A percentile compares a stretch with the other conserved stretches of the same genome.
Conservation (phyloP, 1,139 yeast species). For the Yarrowia galli region DNA sequence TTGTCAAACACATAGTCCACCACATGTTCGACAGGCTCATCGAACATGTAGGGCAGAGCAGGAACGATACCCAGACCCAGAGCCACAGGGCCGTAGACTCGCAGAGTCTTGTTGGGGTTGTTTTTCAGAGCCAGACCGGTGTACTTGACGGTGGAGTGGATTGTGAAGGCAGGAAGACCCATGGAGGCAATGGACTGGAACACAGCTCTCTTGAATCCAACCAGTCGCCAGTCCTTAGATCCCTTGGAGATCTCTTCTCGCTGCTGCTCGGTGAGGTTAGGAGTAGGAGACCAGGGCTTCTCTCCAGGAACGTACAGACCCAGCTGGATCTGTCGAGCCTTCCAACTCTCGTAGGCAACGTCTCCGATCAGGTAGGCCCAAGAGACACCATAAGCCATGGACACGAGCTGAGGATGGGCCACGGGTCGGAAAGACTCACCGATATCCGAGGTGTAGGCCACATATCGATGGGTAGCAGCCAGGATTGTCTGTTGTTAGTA, state of each 20-base stretch:
- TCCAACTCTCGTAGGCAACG: constrained; percentile 79
- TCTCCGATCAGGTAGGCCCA: constrained; percentile 85
- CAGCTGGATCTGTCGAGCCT: constrained; percentile 69
- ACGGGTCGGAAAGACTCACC: constrained; percentile 92
- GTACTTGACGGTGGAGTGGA: constrained; percentile 78
- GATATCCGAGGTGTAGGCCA: constrained; percentile 86
- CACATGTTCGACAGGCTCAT: constrained; percentile 79
- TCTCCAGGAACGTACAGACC: constrained; percentile 70
- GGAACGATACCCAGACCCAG: constrained; percentile 82
- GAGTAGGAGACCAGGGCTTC: constrained; percentile 70
- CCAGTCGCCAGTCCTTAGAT: constrained; percentile 67
- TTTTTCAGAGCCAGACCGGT: constrained; percentile 61
- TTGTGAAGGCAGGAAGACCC: constrained; percentile 89
- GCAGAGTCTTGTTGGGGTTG: constrained; percentile 60
- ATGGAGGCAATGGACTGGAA: constrained; percentile 84
- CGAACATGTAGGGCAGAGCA: constrained; percentile 76
- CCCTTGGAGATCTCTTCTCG: constrained; percentile 53
- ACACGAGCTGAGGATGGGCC: constrained; percentile 72
- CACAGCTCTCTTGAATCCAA: constrained; percentile 71
- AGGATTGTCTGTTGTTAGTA: constrained; percentile 54
- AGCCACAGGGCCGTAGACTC: constrained; percentile 78
- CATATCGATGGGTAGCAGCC: constrained; percentile 79
- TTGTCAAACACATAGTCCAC: constrained; percentile 69
- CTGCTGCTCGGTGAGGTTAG: constrained; percentile 48
- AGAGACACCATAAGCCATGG: constrained; percentile 72